Base-by-base conservation (phyloP, 139 green algal genomes). In the Marvania coccoides region DNA sequence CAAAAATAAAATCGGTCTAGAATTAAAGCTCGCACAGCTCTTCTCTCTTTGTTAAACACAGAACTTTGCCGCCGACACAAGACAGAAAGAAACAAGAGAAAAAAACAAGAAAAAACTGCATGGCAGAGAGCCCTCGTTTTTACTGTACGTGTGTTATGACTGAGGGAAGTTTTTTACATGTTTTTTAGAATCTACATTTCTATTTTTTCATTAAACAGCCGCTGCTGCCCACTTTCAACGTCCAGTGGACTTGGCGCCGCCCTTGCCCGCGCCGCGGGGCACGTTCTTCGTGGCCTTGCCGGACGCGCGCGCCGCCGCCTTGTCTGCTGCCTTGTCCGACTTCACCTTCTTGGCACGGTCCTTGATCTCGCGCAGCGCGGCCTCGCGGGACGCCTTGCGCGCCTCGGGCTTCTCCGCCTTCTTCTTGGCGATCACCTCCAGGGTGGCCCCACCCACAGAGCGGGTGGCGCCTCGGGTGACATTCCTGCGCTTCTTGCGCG, bases 391-490 rank as follows among this genome's bases (percentile, higher is more conserved):
- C 38, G 91, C 93, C 73, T 93, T 87, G 61, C 93, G 88, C 24
- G 88, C 39, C 82, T 94, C 85, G 26, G 88, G 87, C 87, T 95
- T 95, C 81, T 94, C 88, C 28, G 66, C 58, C 57, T 90, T 80
- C 75, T 87, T 88, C 90, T 96, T 98, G 56, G 91, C 72, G 68
- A 98, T 90, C 30, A 97, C 76, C 82, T 99, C 94, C 45, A 99
- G 71, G 19, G 86, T 90, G 8, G 80, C 83, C 35, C 89, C 85
- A 31, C 81, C 89, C 55, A 98, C 93, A 47, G 92, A 83, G 37
- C 94, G 84, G 54, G 78, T 81, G 30, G 70, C 68, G 19, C 53
- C 64, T 71, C 88, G 90, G 70, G 39, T 81, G 39, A 67, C 65
- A 8, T 75, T 78, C 36, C 90, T 74, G 45, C 88, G 81, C 89